Evolutionary conservation across 2,329 filamentous ascomycete species (phyloP), one percentile per base, ranked within the genome.

Genomic region (Nannizziopsis arthrosporioides): DNA sequence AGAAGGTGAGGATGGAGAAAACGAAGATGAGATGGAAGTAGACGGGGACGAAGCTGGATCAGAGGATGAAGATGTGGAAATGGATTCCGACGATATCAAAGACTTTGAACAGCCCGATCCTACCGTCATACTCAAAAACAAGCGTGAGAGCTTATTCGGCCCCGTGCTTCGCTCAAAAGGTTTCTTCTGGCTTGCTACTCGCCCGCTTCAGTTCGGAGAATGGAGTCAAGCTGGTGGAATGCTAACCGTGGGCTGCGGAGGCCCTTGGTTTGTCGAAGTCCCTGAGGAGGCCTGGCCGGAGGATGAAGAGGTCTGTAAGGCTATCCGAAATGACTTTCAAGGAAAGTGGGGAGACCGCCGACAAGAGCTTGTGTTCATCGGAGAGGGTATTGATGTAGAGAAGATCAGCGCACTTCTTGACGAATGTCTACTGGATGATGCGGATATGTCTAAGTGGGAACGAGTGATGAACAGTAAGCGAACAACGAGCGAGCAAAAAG

Each of bases 291-390:
- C 74, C 4, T 74, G 73, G 68, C 72, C 68, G 0, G 70, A 72
- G 9, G 70, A 72, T 51, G 58, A 64, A 19, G 72, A 73, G 10
- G 73, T 75, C 1, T 57, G 65, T 18, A 60, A 66, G 37, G 70
- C 71, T 9, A 73, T 77, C 36, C 60, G 65, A 44, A 66, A 73
- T 30, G 73, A 77, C 49, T 75, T 76, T 45, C 60, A 68, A 27
- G 65, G 63, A 3, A 63, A 65, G 7, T 85, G 81, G 80, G 82
- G 80, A 0, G 82, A 86, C 55, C 71, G 82, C 1, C 70, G 82
- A 1, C 82, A 86, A 59, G 82, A 86, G 60, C 60, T 86, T 5
- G 82, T 86, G 2, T 83, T 86, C 51, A 85, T 87, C 49, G 82
- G 82, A 0, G 80, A 85, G 61, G 71, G 72, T 4, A 68, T 86